Percentiles rank a stretch among this genome's conserved stretches.
Evolutionary conservation across 495 filamentous ascomycete genomes (phyloP).

Genomic region (Penicillium riverlandense): DNA sequence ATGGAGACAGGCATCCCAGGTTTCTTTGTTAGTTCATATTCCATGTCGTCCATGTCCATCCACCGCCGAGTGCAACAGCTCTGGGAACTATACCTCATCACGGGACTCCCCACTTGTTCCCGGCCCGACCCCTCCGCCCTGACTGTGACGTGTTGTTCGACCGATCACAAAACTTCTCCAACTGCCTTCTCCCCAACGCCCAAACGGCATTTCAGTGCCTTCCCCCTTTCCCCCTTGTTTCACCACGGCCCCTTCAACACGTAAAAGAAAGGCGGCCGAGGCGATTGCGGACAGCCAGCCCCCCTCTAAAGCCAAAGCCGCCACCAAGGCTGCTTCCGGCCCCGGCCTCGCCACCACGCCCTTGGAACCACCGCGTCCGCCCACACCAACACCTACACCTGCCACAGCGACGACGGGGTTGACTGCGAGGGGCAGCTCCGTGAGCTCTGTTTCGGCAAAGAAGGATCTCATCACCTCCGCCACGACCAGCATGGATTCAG

Average conservation of each 20-base stretch:
- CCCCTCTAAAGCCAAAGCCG: slow-evolving; percentile 26
- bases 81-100: no score
- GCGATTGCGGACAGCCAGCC: slow-evolving; percentile 42
- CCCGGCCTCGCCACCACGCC: slow-evolving; percentile 24
- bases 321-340: slow-evolving; percentile 27
- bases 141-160: no score
- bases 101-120: no score
- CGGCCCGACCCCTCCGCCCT: no score
- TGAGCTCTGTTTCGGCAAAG: background rate
- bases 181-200: background rate
- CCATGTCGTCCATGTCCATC: no score
- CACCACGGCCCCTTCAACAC: slow-evolving; percentile 64
- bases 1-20: no score
- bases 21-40: no score
- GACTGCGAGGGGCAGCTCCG: background rate
- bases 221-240: slow-evolving; percentile 10
- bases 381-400: background rate
- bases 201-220: slow-evolving; percentile 13
- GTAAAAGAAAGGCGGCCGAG: slow-evolving; percentile 90
- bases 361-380: slow-evolving; percentile 4
- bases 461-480: slow-evolving; percentile 35
- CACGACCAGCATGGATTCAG: slow-evolving; percentile 78
- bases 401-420: background rate
- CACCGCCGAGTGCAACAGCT: no score
- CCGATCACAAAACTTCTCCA: background rate